A percentile compares a stretch with the other conserved stretches of the same genome.
Evolutionary conservation across 2,329 filamentous ascomycete species (phyloP).

Genomic region (Lecanosticta acicola): DNA sequence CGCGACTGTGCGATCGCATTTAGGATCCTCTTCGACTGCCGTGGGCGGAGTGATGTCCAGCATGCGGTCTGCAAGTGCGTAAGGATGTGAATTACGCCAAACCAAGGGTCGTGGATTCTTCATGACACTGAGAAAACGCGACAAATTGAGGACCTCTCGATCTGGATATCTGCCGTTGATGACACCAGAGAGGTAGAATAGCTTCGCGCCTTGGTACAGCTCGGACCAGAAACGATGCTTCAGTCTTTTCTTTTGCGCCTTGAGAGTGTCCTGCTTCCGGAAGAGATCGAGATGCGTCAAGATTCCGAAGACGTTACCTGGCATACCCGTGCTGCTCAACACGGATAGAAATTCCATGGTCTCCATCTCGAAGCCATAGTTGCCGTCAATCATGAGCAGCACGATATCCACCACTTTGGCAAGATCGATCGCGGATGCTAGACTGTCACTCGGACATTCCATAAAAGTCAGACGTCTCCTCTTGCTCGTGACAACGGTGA

Average conservation of each 20-base stretch:
- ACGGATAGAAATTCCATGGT: constrained; percentile 99
- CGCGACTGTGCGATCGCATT: constrained; percentile 85
- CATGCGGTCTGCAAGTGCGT: constrained; percentile 88
- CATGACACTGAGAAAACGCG: constrained; percentile 94
- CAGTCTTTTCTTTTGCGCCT: constrained; percentile 89
- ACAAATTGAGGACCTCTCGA: constrained; percentile 91
- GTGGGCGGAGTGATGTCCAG: constrained; percentile 92
- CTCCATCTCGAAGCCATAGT: constrained; percentile 99
- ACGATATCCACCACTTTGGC: constrained; percentile 97
- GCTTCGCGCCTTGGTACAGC: constrained; percentile 89
- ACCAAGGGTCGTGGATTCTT: constrained; percentile 95
- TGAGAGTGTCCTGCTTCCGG: constrained; percentile 83
- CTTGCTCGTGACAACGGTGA: constrained; percentile 96
- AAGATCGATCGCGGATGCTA: constrained; percentile 94
- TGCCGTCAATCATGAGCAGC: constrained; percentile 95
- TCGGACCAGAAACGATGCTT: constrained; percentile 97
- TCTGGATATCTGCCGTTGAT: constrained; percentile 96
- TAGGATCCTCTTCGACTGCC: constrained; percentile 78
- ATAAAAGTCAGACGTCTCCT: constrained; percentile 90
- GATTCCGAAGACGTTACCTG: constrained; percentile 95
- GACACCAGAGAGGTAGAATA: constrained; percentile 94
- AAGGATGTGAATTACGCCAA: constrained; percentile 95
- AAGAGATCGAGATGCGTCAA: constrained; percentile 95
- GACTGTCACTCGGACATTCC: constrained; percentile 88
- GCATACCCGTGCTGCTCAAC: constrained; percentile 91